These are phyloP conservation scores for Cymbopogon flexuosus DNA, from an alignment of 202 grass and related monocot species.

Conservation along the genomic window DNA sequence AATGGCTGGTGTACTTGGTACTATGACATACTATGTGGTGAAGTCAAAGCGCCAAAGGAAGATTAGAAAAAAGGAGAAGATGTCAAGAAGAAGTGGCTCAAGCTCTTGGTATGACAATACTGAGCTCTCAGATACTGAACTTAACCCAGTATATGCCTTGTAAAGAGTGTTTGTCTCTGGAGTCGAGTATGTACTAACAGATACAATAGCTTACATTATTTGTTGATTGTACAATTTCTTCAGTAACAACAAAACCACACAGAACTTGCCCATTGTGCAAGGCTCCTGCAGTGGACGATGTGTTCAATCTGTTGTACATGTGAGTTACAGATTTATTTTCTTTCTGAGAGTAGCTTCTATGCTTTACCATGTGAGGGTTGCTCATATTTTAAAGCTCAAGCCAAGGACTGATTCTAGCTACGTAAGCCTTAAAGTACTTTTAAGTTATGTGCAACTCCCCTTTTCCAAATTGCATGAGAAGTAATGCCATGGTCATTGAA, in stretches of 20 bases:
- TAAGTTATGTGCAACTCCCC: neutral
- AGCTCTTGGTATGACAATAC: slow-evolving; percentile 74
- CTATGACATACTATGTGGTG: slow-evolving; percentile 94
- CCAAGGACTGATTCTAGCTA: neutral
- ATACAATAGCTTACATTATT: slow-evolving; percentile 37
- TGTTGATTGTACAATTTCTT: slow-evolving; percentile 36
- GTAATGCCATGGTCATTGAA: neutral
- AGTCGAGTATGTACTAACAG: slow-evolving; percentile 43
- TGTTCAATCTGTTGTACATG: slow-evolving; percentile 38
- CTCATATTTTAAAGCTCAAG: neutral
- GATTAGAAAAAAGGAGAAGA: slow-evolving; percentile 75
- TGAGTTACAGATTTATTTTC: slow-evolving; percentile 25
- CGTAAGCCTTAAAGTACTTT: neutral
- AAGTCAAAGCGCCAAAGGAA: slow-evolving; percentile 73
- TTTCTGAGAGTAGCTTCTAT: neutral
- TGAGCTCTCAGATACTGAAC: slow-evolving; percentile 70
- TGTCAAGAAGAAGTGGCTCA: slow-evolving; percentile 75
- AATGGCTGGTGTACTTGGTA: slow-evolving; percentile 82
- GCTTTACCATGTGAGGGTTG: neutral
- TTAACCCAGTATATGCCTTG: slow-evolving; percentile 90
- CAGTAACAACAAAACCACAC: slow-evolving; percentile 29
- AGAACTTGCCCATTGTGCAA: slow-evolving; percentile 26
- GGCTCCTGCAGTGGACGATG: slow-evolving; percentile 27
- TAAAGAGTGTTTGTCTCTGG: slow-evolving; percentile 40
- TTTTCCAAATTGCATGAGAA: neutral